These are phyloP conservation scores for Lyophyllum atratum DNA, from an alignment of 768 basidiomycete species.

Conservation along the genomic window DNA sequence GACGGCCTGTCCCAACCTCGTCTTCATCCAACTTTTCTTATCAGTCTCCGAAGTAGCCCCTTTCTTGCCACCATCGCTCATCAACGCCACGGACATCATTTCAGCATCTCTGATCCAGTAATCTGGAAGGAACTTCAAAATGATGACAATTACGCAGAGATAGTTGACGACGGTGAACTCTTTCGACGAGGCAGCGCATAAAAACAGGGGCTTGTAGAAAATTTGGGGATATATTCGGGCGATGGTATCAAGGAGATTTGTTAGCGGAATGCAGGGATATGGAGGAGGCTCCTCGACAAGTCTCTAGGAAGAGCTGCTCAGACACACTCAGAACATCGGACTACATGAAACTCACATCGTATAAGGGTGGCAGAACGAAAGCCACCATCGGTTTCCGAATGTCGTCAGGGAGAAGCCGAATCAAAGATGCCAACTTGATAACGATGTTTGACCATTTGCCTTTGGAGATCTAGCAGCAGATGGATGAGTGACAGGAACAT, in stretches of 20 bases:
- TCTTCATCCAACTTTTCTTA: conserved; percentile 42
- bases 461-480: conserved; percentile 33
- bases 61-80: conserved; percentile 45
- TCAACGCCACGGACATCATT: conserved; percentile 72
- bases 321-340: background rate
- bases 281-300: conserved; percentile 55
- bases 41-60: conserved; percentile 12
- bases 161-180: conserved; percentile 61
- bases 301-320: conserved; percentile 48
- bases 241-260: conserved; percentile 50
- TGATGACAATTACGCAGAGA: conserved; percentile 51
- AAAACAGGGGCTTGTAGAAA: conserved; percentile 74
- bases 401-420: conserved; percentile 49
- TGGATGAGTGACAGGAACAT: conserved; percentile 4
- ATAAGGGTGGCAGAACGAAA: conserved; percentile 45
- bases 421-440: conserved; percentile 41
- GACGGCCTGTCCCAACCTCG: conserved; percentile 63
- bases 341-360: conserved; percentile 42
- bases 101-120: conserved; percentile 72
- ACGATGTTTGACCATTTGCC: conserved; percentile 45
- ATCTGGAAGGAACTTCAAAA: conserved; percentile 57
- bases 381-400: conserved; percentile 41
- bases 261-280: conserved; percentile 45
- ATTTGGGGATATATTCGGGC: conserved; percentile 57
- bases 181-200: conserved; percentile 66